Conservation (phyloP, 768 basidiomycete species). For the Tremella yokohamensis region DNA sequence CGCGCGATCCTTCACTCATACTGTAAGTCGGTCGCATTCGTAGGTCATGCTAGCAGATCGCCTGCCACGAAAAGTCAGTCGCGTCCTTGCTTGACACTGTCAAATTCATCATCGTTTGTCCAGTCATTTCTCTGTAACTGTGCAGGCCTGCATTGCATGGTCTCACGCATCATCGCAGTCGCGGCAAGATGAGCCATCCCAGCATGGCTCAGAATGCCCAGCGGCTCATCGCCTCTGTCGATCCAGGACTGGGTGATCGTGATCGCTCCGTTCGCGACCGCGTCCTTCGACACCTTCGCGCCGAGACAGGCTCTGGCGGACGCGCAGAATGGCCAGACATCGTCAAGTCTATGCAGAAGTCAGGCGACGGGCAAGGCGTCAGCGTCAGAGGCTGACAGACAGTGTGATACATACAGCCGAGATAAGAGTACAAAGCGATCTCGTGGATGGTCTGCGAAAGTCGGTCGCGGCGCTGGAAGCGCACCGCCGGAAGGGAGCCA, state of each 20-base stretch:
- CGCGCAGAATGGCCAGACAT: slow-evolving; percentile 39
- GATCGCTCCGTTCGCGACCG: slow-evolving; percentile 4
- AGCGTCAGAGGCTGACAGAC: background rate
- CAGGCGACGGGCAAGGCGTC: background rate
- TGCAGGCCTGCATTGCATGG: background rate
- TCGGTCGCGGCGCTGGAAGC: slow-evolving; percentile 10
- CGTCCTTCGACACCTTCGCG: slow-evolving; percentile 20
- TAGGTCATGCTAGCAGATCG: too few species aligned
- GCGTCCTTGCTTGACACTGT: background rate
- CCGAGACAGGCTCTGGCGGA: slow-evolving; percentile 22
- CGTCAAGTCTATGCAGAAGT: slow-evolving; percentile 18
- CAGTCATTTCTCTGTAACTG: background rate
- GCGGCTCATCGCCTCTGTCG: slow-evolving; percentile 3
- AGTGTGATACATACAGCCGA: slow-evolving; percentile 22
- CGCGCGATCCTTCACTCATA: too few species aligned
- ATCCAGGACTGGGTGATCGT: background rate
- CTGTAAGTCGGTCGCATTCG: too few species aligned
- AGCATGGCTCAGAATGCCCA: background rate
- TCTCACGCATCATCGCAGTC: background rate
- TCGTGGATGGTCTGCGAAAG: slow-evolving; percentile 34
- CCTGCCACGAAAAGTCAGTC: slow-evolving; percentile 6
- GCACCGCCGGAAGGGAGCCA: background rate
- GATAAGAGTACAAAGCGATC: slow-evolving; percentile 31
- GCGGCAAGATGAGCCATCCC: background rate
- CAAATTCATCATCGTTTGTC: too few species aligned